Base-by-base conservation (phyloP, 495 filamentous ascomycete genomes). In the Daldinia vernicosa region DNA sequence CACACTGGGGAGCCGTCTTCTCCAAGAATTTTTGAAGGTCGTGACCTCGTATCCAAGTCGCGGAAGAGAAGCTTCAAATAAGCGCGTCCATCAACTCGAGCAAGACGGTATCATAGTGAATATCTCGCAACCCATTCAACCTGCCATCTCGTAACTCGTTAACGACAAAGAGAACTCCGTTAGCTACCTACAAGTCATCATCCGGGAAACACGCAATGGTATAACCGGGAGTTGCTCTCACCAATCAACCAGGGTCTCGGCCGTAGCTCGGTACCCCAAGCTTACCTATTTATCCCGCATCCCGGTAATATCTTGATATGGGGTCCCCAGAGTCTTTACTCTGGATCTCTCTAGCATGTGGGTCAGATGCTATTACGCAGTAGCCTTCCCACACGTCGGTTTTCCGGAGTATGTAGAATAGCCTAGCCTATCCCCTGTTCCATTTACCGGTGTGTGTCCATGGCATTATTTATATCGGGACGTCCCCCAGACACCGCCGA, bases 231-330 rank as follows among this genome's bases (percentile, higher is more conserved):
- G 26, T 61, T 56, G 40, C 55, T 52, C 28, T 28, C 45, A 54
- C 43, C 51, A 68, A 68, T 72, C 60, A 72, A n/a, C 65, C 60
- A 43, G 55, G 37, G 33, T 56, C 53, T 68, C 64, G 64, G 69
- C 64, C 50, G 45, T 72, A 60, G 63, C 55, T 73, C 66, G 66
- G 66, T 66, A 59, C 66, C 65, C 66, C 51, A 63, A 53, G 51
- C 15, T 67, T 27, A 45, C 40, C 9, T 55, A 70, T 70, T 74
- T 74, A 74, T 70, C 71, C 71, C 67, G 63, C 54, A 70, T 61
- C 71, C 71, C 37, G 52, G 71, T 67, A 66, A 63, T 67, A 64
- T 67, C 28, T 63, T 63, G 54, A 67, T n/a, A 22, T 35, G 62
- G 57, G 52, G 53, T 14, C 63, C 63, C 62, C 59, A 63, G 63